A percentile compares a stretch with the other conserved stretches of the same genome.
phyloP scores from a whole-genome alignment of 1,139 yeast species.

The Protomyces gravidus region DNA sequence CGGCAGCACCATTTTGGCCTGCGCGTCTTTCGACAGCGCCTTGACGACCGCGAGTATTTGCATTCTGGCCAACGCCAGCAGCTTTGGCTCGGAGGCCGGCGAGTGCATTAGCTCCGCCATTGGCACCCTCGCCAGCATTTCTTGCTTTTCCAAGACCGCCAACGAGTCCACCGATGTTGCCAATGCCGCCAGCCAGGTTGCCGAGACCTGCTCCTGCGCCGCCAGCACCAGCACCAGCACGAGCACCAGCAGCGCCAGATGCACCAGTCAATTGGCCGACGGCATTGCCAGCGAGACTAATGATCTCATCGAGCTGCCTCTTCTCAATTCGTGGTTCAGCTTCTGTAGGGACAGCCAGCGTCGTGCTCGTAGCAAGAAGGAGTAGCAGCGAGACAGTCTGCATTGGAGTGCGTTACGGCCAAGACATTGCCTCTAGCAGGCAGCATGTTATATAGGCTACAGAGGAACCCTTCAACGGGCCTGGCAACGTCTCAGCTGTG shows the following conservation, averaged over 20 bases:
- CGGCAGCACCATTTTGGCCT: neutral
- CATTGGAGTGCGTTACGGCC: too few species aligned
- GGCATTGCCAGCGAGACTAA: neutral
- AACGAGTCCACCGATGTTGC: neutral
- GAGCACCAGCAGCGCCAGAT: too few species aligned
- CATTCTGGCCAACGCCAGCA: neutral
- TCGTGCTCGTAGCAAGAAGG: neutral
- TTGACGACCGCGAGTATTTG: neutral
- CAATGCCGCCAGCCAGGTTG: too few species aligned
- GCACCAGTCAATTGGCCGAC: too few species aligned
- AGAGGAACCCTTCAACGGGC: too few species aligned
- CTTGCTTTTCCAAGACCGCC: too few species aligned
- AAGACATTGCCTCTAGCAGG: too few species aligned
- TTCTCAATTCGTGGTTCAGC: neutral
- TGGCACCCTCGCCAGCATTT: too few species aligned
- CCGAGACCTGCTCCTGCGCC: too few species aligned
- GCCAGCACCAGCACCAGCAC: neutral
- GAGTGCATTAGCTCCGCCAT: neutral
- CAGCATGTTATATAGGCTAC: too few species aligned
- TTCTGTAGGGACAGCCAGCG: neutral
- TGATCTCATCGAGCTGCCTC: neutral
- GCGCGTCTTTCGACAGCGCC: too few species aligned
- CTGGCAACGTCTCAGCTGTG: too few species aligned
- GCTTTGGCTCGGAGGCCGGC: neutral
- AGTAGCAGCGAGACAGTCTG: neutral